phyloP scores from a whole-genome alignment of 768 basidiomycete species.

The Cystoderma amianthinum region DNA sequence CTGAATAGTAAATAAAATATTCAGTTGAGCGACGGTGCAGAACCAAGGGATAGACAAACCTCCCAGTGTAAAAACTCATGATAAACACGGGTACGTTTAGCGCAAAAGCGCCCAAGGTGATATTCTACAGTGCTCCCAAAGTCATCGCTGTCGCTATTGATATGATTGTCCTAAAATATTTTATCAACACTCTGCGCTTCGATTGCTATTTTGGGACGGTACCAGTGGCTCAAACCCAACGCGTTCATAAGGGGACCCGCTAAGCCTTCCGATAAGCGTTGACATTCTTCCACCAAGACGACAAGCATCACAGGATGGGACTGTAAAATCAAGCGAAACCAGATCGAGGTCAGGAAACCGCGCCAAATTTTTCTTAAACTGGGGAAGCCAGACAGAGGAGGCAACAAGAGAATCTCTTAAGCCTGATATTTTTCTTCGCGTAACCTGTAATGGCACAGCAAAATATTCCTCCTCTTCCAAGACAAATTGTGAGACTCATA shows the following conservation, averaged over 20 bases:
- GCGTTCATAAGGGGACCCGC: conserved; percentile 65
- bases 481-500: neutral
- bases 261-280: conserved; percentile 51
- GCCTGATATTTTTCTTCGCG: conserved; percentile 65
- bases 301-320: conserved; percentile 78
- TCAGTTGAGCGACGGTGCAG: too few species aligned
- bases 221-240: conserved; percentile 47
- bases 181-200: too few species aligned
- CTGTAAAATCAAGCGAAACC: conserved; percentile 41
- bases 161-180: too few species aligned
- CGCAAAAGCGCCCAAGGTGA: conserved; percentile 77
- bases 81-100: conserved; percentile 55
- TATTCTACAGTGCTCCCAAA: conserved; percentile 30
- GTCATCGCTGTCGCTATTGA: too few species aligned
- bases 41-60: conserved; percentile 33
- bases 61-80: conserved; percentile 82
- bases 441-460: conserved; percentile 55
- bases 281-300: conserved; percentile 66
- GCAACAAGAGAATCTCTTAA: conserved; percentile 70
- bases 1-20: conserved; percentile 27
- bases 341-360: conserved; percentile 61
- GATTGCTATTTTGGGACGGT: too few species aligned
- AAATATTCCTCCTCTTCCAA: conserved; percentile 61
- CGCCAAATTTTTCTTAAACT: conserved; percentile 60
- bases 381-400: conserved; percentile 78